phyloP scores from a whole-genome alignment of 129 eudicot species.

The Centella asiatica region DNA sequence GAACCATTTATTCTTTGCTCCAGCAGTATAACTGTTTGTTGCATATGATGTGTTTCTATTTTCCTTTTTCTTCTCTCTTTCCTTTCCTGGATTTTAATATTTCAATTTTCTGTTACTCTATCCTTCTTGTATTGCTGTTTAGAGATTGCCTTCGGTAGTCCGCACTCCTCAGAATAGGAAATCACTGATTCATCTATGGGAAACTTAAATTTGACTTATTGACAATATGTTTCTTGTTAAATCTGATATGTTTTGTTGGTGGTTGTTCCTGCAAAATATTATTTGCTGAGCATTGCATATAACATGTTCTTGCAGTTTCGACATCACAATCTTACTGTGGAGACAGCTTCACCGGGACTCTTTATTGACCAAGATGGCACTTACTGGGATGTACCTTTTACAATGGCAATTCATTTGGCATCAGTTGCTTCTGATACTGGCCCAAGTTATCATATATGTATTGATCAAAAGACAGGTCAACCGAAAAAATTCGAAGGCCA shows the following conservation, averaged over 20 bases:
- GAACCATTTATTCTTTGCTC: neutral
- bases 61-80: neutral
- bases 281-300: slow-evolving; percentile 7
- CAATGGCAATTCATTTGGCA: slow-evolving; percentile 60
- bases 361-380: slow-evolving; percentile 58
- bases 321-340: slow-evolving; percentile 58
- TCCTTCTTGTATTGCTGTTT: neutral
- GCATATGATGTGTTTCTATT: neutral
- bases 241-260: neutral
- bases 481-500: slow-evolving; percentile 39
- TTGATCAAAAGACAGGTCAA: slow-evolving; percentile 49
- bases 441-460: slow-evolving; percentile 63
- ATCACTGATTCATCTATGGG: no score
- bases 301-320: slow-evolving; percentile 69
- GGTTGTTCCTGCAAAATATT: neutral
- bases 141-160: neutral
- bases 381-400: slow-evolving; percentile 80
- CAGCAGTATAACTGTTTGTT: neutral
- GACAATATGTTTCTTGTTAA: neutral
- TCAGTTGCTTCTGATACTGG: slow-evolving; percentile 63
- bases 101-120: neutral
- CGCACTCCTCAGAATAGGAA: no score
- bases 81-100: no score
- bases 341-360: slow-evolving; percentile 72
- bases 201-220: neutral